phyloP scores from a whole-genome alignment of 176 grass and related monocot genomes.

The Oropetium thomaeum region DNA sequence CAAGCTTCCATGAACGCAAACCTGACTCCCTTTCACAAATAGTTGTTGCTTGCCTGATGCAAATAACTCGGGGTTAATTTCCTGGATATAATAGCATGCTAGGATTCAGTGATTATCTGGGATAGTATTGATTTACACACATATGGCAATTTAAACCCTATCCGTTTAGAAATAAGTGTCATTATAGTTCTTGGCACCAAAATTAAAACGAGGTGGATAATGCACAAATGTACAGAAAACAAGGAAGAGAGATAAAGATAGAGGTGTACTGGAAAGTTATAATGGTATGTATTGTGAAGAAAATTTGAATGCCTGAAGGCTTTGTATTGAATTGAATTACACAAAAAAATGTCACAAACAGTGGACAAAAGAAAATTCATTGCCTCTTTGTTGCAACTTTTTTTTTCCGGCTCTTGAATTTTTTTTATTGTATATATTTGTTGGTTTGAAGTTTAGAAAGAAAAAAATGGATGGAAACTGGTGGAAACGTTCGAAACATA shows the following conservation, averaged over 20 bases:
- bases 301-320: too few relatives aligned
- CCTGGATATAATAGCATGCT: background rate
- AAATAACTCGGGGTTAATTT: background rate
- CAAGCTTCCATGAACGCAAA: slow-evolving; percentile 67
- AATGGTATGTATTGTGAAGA: too few relatives aligned
- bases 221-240: too few relatives aligned
- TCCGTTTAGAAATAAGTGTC: too few relatives aligned
- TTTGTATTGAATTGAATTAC: background rate
- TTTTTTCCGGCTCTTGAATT: background rate
- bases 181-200: too few relatives aligned
- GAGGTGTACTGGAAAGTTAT: too few relatives aligned
- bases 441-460: too few relatives aligned
- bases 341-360: background rate
- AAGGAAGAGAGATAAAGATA: too few relatives aligned
- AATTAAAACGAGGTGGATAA: too few relatives aligned
- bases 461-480: background rate
- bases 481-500: background rate
- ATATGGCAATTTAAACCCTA: background rate
- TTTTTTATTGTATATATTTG: too few relatives aligned
- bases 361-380: background rate
- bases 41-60: background rate
- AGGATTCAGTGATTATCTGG: background rate
- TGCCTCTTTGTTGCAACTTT: background rate
- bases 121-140: background rate
- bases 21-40: background rate